phyloP scores from a whole-genome alignment of 306 rosid genomes.

The Dalbergia oliveri region DNA sequence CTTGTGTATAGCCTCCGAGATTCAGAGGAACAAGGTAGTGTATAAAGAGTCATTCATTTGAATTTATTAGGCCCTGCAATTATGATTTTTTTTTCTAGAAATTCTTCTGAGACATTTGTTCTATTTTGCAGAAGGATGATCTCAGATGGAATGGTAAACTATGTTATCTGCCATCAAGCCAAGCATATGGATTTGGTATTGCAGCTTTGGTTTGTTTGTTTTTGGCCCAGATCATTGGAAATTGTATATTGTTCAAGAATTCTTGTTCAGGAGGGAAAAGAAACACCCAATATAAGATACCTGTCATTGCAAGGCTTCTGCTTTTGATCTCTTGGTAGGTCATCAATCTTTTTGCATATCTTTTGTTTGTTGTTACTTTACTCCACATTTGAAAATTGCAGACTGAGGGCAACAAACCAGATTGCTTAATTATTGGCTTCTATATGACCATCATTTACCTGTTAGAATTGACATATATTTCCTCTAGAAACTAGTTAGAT shows the following conservation, averaged over 20 bases:
- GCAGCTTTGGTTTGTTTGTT: slow-evolving; percentile 66
- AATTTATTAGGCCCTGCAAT: not conserved
- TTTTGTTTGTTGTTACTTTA: slow-evolving; percentile 40
- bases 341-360: slow-evolving; percentile 40
- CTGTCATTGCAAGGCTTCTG: slow-evolving; percentile 58
- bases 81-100: not conserved
- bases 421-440: slow-evolving; percentile 30
- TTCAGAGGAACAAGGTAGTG: slow-evolving; percentile 70
- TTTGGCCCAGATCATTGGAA: slow-evolving; percentile 71
- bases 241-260: slow-evolving; percentile 53
- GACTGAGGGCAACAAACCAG: not conserved
- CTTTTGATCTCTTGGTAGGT: slow-evolving; percentile 80
- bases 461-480: slow-evolving; percentile 32
- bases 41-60: not conserved
- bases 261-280: slow-evolving; percentile 55
- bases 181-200: slow-evolving; percentile 74
- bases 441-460: slow-evolving; percentile 22
- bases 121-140: slow-evolving; percentile 64
- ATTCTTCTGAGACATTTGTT: slow-evolving; percentile 14
- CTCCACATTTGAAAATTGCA: slow-evolving; percentile 16
- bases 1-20: slow-evolving; percentile 78
- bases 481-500: slow-evolving; percentile 1
- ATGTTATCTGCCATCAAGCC: slow-evolving; percentile 79
- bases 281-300: slow-evolving; percentile 52
- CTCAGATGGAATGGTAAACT: slow-evolving; percentile 69